A percentile compares a stretch with the other conserved stretches of the same genome.
Evolutionary conservation across 1,284 basidiomycete species (phyloP).

Genomic region (Cryptococcus sp.): DNA sequence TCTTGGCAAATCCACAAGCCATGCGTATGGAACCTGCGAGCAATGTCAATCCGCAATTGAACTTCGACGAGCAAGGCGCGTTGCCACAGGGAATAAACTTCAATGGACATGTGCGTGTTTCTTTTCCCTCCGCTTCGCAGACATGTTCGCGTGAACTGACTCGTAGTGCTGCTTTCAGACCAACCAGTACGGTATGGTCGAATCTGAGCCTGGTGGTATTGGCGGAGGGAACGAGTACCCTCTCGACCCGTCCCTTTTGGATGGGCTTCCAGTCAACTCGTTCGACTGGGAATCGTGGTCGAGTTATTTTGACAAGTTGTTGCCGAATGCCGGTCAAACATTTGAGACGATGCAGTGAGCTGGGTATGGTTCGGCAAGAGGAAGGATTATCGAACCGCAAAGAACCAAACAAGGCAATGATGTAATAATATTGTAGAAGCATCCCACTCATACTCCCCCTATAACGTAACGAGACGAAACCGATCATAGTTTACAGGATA

Average conservation of each 20-base stretch:
- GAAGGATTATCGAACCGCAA: too few relatives aligned
- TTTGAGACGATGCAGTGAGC: slow-evolving; percentile 20
- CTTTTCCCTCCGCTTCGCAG: too few relatives aligned
- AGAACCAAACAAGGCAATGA: not conserved
- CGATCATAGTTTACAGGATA: too few relatives aligned
- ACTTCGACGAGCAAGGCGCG: slow-evolving; percentile 8
- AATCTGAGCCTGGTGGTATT: too few relatives aligned
- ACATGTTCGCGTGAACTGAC: too few relatives aligned
- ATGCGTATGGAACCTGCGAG: not conserved
- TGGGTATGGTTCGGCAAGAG: not conserved
- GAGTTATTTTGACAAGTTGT: slow-evolving; percentile 31
- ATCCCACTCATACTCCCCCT: too few relatives aligned
- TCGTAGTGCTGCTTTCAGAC: too few relatives aligned
- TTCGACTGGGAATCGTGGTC: slow-evolving; percentile 69
- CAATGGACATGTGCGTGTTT: not conserved
- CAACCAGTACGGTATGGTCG: too few relatives aligned
- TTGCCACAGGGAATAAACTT: not conserved
- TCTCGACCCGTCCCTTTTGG: slow-evolving; percentile 69
- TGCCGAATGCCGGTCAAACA: slow-evolving; percentile 16
- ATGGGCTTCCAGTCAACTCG: slow-evolving; percentile 78
- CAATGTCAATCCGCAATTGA: slow-evolving; percentile 41
- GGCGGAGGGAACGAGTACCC: not conserved
- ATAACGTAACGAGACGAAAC: too few relatives aligned
- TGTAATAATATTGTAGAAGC: too few relatives aligned
- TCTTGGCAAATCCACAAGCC: too few relatives aligned